Conservation (phyloP, 768 basidiomycete genomes). For the Auriscalpium microsporum region DNA sequence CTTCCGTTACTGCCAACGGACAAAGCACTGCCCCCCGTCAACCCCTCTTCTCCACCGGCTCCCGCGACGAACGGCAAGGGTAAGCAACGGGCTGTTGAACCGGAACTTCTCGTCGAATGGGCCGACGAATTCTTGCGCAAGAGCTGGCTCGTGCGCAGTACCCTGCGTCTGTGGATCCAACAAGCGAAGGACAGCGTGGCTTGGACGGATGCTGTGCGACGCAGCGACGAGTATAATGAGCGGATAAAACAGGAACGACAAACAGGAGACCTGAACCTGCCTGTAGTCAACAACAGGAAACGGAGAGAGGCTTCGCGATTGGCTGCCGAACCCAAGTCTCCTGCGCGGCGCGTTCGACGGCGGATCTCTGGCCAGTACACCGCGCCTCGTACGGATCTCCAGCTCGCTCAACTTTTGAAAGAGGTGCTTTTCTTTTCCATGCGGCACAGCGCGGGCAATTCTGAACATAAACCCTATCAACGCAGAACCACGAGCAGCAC, state of each 20-base stretch:
- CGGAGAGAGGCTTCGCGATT: constrained; percentile 16
- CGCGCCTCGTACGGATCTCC: constrained; percentile 53
- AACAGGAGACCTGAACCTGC: constrained; percentile 20
- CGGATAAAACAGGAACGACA: constrained; percentile 34
- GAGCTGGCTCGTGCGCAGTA: neutral
- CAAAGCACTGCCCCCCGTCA: too few species aligned
- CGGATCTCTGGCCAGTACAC: constrained; percentile 37
- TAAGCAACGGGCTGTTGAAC: neutral
- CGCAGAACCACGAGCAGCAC: constrained; percentile 65
- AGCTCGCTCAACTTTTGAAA: constrained; percentile 55
- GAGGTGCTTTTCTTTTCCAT: constrained; percentile 38
- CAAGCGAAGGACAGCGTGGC: constrained; percentile 7
- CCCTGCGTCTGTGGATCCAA: constrained; percentile 6
- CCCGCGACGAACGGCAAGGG: constrained; percentile 8
- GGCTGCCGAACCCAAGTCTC: constrained; percentile 14
- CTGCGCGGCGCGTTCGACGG: constrained; percentile 25
- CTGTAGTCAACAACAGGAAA: constrained; percentile 15
- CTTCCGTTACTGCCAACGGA: neutral
- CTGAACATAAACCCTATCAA: neutral
- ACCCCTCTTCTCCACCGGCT: neutral
- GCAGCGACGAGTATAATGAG: constrained; percentile 52
- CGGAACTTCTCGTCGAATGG: constrained; percentile 2
- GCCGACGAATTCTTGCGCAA: constrained; percentile 2
- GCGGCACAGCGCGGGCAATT: neutral
- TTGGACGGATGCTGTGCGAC: constrained; percentile 42